phyloP scores from a whole-genome alignment of 2,329 filamentous ascomycete species.

The Microdochium bolleyi region DNA sequence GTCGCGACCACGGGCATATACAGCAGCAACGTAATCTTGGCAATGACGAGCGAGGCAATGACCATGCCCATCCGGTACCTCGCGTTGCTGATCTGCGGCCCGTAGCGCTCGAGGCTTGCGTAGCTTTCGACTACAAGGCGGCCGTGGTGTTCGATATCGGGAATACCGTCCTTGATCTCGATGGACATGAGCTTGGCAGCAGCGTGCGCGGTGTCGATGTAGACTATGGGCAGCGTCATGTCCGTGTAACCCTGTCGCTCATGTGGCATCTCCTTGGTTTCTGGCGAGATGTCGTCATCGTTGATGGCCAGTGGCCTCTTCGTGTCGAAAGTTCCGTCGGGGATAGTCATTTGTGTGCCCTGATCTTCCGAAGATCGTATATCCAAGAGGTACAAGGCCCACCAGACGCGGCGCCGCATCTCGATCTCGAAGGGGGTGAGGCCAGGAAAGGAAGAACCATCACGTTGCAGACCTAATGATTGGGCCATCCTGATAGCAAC shows the following conservation, averaged over 20 bases:
- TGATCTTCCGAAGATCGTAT: conserved; percentile 54
- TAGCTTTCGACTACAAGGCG: conserved; percentile 12
- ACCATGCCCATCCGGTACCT: conserved; percentile 37
- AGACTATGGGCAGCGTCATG: conserved; percentile 31
- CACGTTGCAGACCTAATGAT: conserved; percentile 51
- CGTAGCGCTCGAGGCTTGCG: conserved; percentile 21
- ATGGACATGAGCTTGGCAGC: conserved; percentile 28
- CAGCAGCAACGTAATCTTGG: conserved; percentile 70
- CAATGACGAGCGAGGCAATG: conserved; percentile 62
- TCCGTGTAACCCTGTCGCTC: conserved; percentile 35
- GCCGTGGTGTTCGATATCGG: conserved; percentile 29
- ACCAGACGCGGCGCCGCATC: conserved; percentile 52
- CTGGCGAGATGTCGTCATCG: conserved; percentile 33
- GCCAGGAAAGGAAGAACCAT: conserved; percentile 41
- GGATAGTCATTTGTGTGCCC: conserved; percentile 52
- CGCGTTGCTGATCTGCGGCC: conserved; percentile 11
- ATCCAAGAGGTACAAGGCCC: conserved; percentile 53
- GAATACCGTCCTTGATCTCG: conserved; percentile 14
- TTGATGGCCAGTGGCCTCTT: conserved; percentile 40
- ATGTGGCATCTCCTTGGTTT: conserved; percentile 20
- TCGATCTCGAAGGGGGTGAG: conserved; percentile 53
- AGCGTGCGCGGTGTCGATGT: conserved; percentile 24
- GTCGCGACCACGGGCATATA: conserved; percentile 65
- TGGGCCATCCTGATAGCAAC: conserved; percentile 51
- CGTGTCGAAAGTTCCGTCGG: conserved; percentile 51